These are phyloP conservation scores for Cytidiella melzeri DNA, from an alignment of 768 basidiomycete species.

Conservation along the genomic window DNA sequence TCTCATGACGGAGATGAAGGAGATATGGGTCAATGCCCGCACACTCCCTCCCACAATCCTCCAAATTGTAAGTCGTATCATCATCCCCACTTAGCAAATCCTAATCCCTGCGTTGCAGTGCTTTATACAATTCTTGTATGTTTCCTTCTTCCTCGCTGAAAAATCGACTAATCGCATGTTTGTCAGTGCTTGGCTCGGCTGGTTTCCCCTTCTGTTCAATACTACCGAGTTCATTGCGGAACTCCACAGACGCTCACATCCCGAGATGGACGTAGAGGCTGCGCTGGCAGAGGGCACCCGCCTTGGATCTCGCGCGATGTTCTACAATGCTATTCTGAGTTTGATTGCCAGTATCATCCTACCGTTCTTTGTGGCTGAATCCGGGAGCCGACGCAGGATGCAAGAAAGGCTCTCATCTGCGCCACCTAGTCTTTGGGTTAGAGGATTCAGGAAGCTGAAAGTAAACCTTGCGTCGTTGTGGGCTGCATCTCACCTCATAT, in stretches of 20 bases:
- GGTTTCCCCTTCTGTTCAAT: slow-evolving; percentile 93
- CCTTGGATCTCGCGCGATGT: slow-evolving; percentile 77
- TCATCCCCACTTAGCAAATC: too few relatives aligned
- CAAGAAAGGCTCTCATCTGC: slow-evolving; percentile 13
- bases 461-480: slow-evolving; percentile 67
- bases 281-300: slow-evolving; percentile 39
- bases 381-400: slow-evolving; percentile 15
- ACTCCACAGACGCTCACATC: slow-evolving; percentile 56
- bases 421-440: slow-evolving; percentile 13
- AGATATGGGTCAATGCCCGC: slow-evolving; percentile 66
- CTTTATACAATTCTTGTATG: slow-evolving; percentile 76
- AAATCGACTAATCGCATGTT: background rate
- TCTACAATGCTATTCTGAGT: slow-evolving; percentile 67
- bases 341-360: slow-evolving; percentile 63
- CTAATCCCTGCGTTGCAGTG: slow-evolving; percentile 38
- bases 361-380: slow-evolving; percentile 51
- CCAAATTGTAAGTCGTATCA: slow-evolving; percentile 59
- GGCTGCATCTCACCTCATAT: slow-evolving; percentile 70
- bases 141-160: slow-evolving; percentile 1
- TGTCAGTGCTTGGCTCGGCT: slow-evolving; percentile 72
- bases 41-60: slow-evolving; percentile 69
- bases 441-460: slow-evolving; percentile 35
- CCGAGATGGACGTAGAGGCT: slow-evolving; percentile 51
- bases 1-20: slow-evolving; percentile 42
- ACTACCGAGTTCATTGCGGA: slow-evolving; percentile 85